These are phyloP conservation scores for Verticillium isaacii DNA, from an alignment of 2,329 filamentous ascomycete genomes.

Conservation along the genomic window DNA sequence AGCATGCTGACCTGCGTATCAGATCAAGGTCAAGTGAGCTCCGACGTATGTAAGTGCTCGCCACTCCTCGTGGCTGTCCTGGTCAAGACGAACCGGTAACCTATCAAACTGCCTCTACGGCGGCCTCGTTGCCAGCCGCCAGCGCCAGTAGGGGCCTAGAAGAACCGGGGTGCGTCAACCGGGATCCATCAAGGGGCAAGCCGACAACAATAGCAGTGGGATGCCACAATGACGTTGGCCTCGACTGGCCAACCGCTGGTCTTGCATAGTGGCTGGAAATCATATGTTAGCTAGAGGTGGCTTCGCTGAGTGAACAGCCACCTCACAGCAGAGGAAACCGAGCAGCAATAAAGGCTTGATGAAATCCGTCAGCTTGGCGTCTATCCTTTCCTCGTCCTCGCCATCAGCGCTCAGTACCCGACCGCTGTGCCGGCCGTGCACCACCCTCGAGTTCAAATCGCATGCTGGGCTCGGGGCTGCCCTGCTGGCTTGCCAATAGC, in stretches of 20 bases:
- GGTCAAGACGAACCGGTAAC: conserved; percentile 8
- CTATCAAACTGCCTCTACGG: conserved; percentile 10
- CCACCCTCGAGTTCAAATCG: background rate
- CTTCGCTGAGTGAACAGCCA: background rate
- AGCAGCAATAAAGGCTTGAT: background rate
- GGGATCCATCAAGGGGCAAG: background rate
- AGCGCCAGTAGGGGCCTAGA: background rate
- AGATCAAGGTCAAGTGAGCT: conserved; percentile 22
- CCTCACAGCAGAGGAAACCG: background rate
- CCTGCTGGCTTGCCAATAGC: conserved; percentile 3
- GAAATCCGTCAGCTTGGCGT: background rate
- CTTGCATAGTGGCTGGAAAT: background rate
- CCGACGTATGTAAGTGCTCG: conserved; percentile 19
- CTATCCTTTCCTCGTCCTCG: background rate
- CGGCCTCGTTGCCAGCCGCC: background rate
- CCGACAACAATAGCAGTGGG: background rate
- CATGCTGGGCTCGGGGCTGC: conserved; percentile 8
- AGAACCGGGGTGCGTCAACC: background rate
- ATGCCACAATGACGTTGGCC: background rate
- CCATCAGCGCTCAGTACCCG: background rate
- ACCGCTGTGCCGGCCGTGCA: conserved; percentile 10
- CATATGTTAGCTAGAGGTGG: background rate
- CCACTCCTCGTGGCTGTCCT: conserved; percentile 10
- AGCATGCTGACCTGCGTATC: background rate
- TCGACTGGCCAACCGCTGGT: background rate